A percentile compares a stretch with the other conserved stretches of the same genome.
phyloP scores from a whole-genome alignment of 371 early-diverging fungal species.

The Rhizopus sp. region DNA sequence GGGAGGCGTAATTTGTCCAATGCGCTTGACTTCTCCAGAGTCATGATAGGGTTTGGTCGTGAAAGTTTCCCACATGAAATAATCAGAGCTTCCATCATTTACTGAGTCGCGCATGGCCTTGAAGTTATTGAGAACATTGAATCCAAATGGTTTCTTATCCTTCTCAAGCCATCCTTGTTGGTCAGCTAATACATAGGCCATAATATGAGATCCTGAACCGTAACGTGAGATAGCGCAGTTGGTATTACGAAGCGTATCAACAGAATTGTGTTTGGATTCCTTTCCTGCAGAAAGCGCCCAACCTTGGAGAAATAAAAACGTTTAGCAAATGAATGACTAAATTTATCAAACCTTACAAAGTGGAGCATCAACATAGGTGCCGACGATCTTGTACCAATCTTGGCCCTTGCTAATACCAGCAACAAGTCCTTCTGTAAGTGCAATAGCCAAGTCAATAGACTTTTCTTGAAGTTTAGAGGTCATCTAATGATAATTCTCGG shows the following conservation, averaged over 20 bases:
- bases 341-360: slow-evolving; percentile 54
- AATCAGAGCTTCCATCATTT: slow-evolving; percentile 62
- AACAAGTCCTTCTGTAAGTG: slow-evolving; percentile 85
- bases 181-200: slow-evolving; percentile 78
- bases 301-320: slow-evolving; percentile 38
- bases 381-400: slow-evolving; percentile 68
- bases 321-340: background rate
- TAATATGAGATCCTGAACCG: slow-evolving; percentile 86
- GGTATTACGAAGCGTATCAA: slow-evolving; percentile 62
- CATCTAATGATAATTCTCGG: slow-evolving; percentile 60
- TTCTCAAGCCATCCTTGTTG: slow-evolving; percentile 66
- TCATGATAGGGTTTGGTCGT: slow-evolving; percentile 86
- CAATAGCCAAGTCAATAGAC: slow-evolving; percentile 77
- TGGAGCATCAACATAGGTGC: slow-evolving; percentile 76
- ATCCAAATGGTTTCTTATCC: slow-evolving; percentile 47
- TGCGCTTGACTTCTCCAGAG: slow-evolving; percentile 66
- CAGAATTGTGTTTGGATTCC: slow-evolving; percentile 46
- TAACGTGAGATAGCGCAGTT: slow-evolving; percentile 74
- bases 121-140: slow-evolving; percentile 71
- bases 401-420: slow-evolving; percentile 70
- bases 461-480: slow-evolving; percentile 68
- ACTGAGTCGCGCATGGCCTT: slow-evolving; percentile 76
- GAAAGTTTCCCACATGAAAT: slow-evolving; percentile 87
- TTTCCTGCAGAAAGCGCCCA: slow-evolving; percentile 72
- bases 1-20: slow-evolving; percentile 80